A percentile compares a stretch with the other conserved stretches of the same genome.
Conservation (phyloP, 805 yeast species). For the Metschnikowia amazonensis region DNA sequence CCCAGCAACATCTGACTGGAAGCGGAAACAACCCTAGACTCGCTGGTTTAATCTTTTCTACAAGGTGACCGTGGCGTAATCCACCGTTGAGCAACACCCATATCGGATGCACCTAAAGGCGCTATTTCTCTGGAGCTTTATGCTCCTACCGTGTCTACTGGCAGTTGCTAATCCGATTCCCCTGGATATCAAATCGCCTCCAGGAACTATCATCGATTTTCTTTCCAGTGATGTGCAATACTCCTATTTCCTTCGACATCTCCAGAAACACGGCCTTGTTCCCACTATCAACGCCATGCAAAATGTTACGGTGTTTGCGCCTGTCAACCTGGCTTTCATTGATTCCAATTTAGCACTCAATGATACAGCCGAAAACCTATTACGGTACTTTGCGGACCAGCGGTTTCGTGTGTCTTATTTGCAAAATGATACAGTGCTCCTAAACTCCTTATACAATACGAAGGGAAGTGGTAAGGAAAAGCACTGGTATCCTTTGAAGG, state of each 20-base stretch:
- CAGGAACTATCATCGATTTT: slow-evolving; percentile 58
- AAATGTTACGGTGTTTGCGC: slow-evolving; percentile 75
- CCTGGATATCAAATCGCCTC: slow-evolving; percentile 16
- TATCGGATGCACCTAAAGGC: not conserved
- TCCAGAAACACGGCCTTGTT: slow-evolving; percentile 61
- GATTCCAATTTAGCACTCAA: slow-evolving; percentile 19
- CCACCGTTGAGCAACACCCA: not conserved
- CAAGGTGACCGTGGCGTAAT: not conserved
- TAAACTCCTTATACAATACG: slow-evolving; percentile 27
- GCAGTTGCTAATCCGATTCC: slow-evolving; percentile 13
- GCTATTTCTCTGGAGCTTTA: slow-evolving; percentile 2
- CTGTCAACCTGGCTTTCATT: slow-evolving; percentile 72
- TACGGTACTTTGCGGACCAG: slow-evolving; percentile 34
- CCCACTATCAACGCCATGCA: slow-evolving; percentile 55
- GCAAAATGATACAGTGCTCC: slow-evolving; percentile 22
- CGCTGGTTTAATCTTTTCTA: not conserved
- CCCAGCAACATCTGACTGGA: not conserved
- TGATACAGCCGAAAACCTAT: slow-evolving; percentile 13
- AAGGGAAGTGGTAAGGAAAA: slow-evolving; percentile 3
- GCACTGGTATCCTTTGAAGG: slow-evolving; percentile 12
- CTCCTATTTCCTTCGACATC: slow-evolving; percentile 54
- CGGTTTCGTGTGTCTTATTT: slow-evolving; percentile 31
- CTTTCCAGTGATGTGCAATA: slow-evolving; percentile 66
- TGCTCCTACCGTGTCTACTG: slow-evolving; percentile 7
- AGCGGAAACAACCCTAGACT: not conserved